Conservation (phyloP, 2,329 filamentous ascomycete genomes). For the Exophiala mesophila region DNA sequence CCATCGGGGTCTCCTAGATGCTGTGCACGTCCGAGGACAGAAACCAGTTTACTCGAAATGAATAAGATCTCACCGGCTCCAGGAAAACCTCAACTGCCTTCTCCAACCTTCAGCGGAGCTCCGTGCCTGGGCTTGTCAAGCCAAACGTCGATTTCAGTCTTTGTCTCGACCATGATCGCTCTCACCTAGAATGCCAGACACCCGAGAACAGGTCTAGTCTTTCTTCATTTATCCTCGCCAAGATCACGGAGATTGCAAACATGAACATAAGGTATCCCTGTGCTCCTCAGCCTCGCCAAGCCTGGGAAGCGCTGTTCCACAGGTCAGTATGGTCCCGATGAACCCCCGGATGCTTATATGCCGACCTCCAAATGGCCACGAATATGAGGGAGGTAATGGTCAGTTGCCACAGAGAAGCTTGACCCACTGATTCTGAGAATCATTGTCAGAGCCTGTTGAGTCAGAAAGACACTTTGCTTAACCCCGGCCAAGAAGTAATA, state of each 20-base stretch:
- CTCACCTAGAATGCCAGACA: too few relatives aligned
- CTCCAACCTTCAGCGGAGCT: conserved; percentile 34
- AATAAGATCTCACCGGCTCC: conserved; percentile 40
- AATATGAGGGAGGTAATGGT: not conserved
- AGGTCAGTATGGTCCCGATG: too few relatives aligned
- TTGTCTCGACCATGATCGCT: not conserved
- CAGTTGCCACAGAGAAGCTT: not conserved
- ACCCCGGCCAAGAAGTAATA: not conserved
- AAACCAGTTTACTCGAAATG: conserved; percentile 46
- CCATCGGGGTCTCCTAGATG: conserved; percentile 40
- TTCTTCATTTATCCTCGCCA: too few relatives aligned
- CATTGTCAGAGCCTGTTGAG: not conserved
- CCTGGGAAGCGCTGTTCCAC: too few relatives aligned
- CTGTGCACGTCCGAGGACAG: conserved; percentile 45
- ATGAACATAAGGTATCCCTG: too few relatives aligned
- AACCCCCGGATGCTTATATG: not conserved
- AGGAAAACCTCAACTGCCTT: conserved; percentile 35
- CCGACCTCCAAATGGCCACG: not conserved
- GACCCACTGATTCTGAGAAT: not conserved
- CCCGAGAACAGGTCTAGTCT: too few relatives aligned
- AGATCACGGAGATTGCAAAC: too few relatives aligned
- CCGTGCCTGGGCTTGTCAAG: conserved; percentile 33
- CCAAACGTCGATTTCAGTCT: conserved; percentile 33
- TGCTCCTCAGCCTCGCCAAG: too few relatives aligned
- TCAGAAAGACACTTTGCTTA: not conserved